Conservation (phyloP, 2,329 filamentous ascomycete species). For the Diaporthe eres region DNA sequence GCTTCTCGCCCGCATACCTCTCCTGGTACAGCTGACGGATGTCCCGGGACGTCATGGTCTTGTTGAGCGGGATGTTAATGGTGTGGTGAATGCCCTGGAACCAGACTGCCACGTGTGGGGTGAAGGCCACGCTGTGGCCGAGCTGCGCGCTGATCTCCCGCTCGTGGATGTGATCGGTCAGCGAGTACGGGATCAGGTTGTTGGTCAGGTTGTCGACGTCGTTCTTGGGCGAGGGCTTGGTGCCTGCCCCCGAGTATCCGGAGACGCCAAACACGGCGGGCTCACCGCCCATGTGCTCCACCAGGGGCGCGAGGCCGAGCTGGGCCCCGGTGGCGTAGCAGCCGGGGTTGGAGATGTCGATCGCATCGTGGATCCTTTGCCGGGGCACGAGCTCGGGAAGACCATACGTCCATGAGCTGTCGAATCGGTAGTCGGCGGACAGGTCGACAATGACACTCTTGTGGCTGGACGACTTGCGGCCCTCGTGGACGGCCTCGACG, state of each 20-base stretch:
- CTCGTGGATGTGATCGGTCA: constrained; percentile 97
- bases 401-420: constrained; percentile 88
- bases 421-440: constrained; percentile 96
- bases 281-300: constrained; percentile 81
- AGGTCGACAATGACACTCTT: constrained; percentile 90
- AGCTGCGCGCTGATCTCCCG: constrained; percentile 88
- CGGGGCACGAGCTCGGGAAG: constrained; percentile 88
- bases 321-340: constrained; percentile 97
- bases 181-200: constrained; percentile 91
- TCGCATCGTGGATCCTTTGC: constrained; percentile 81
- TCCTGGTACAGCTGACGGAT: constrained; percentile 97
- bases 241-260: constrained; percentile 95
- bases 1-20: constrained; percentile 93
- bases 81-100: constrained; percentile 96
- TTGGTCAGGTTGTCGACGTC: constrained; percentile 85
- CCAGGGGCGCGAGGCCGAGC: constrained; percentile 86
- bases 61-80: constrained; percentile 88
- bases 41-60: constrained; percentile 90
- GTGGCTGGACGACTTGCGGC: constrained; percentile 65
- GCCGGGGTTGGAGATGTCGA: constrained; percentile 90
- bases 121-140: constrained; percentile 82
- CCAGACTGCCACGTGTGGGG: constrained; percentile 96
- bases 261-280: constrained; percentile 92
- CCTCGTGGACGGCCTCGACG: constrained; percentile 87
- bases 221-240: constrained; percentile 95